Evolutionary conservation across 768 basidiomycete species (phyloP).

Genomic region (Filobasidium floriforme): DNA sequence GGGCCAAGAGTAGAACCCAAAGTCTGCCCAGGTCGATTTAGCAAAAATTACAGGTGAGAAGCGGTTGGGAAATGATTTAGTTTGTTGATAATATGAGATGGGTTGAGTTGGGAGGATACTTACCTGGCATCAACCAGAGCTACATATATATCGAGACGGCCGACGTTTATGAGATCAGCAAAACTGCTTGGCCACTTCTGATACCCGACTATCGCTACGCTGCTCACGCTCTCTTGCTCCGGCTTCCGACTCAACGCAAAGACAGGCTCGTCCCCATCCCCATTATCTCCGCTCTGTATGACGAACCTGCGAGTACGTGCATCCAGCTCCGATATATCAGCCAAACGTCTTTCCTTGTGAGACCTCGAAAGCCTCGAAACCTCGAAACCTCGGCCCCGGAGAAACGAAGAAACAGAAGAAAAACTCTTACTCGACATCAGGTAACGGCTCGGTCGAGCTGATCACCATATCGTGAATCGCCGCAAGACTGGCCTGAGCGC

Average conservation of each 20-base stretch:
- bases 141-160: background rate
- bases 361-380: too few species aligned
- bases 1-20: slow-evolving; percentile 34
- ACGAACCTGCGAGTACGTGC: slow-evolving; percentile 32
- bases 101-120: background rate
- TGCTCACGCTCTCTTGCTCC: slow-evolving; percentile 20
- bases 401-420: too few species aligned
- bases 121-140: slow-evolving; percentile 39
- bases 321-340: background rate
- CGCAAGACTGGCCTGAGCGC: slow-evolving; percentile 27
- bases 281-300: slow-evolving; percentile 29
- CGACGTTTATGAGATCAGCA: too few species aligned
- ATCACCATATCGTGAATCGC: slow-evolving; percentile 25
- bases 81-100: too few species aligned
- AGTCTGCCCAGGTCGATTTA: slow-evolving; percentile 17
- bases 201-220: background rate
- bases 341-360: background rate
- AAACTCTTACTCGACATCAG: slow-evolving; percentile 30
- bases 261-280: slow-evolving; percentile 27
- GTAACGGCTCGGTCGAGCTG: slow-evolving; percentile 28
- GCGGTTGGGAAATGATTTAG: too few species aligned
- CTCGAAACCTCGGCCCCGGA: too few species aligned
- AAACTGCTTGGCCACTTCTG: background rate
- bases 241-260: slow-evolving; percentile 27
- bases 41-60: too few species aligned